Evolutionary conservation across 2,329 filamentous ascomycete species (phyloP), one percentile per base, ranked within the genome.

Genomic region (Claviceps pazoutovae): DNA sequence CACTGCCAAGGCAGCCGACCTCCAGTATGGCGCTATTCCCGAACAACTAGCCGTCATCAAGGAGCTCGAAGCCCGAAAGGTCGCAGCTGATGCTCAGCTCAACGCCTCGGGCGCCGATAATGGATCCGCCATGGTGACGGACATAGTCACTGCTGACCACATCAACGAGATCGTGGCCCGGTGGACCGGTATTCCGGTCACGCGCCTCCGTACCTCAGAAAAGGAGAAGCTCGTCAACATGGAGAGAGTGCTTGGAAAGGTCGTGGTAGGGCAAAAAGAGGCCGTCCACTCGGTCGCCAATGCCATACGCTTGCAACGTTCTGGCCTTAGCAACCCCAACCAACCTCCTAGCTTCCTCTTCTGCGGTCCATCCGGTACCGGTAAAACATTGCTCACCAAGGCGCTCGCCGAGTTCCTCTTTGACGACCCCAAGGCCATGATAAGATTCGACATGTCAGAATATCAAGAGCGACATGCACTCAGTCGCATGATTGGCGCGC

Each of bases 401-500:
- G 93, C 91, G 16, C 77, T 98, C 54, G 93, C 93, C 48, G 93
- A 98, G 68, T 98, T 98, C 74, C 75, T 98, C 30, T 98, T 98
- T 72, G 93, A 98, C 65, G 93, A 98, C 60, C 73, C 91, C 26
- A 96, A 96, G 73, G 76, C 91, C 37, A 97, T 98, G 93, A 95
- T 98, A 61, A 86, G 93, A 41, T 95, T 98, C 72, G 93, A 98
- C 66, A 98, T 98, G 93, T 97, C 91, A 5, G 93, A 98, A 69
- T 98, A 98, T 68, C 94, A 98, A 69, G 93, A 98, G 70, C 84
- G 91, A 5, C 93, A 98, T 67, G 86, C 91, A 0, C 79, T 98
- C 14, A 95, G 88, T 66, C 83, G 93, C 55, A 96, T 98, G 88
- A 98, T 98, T 60, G 93, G 93, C 65, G 90, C 93, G 19, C 93